Conservation (phyloP, 805 yeast genomes). For the Hanseniaspora meyeri region DNA sequence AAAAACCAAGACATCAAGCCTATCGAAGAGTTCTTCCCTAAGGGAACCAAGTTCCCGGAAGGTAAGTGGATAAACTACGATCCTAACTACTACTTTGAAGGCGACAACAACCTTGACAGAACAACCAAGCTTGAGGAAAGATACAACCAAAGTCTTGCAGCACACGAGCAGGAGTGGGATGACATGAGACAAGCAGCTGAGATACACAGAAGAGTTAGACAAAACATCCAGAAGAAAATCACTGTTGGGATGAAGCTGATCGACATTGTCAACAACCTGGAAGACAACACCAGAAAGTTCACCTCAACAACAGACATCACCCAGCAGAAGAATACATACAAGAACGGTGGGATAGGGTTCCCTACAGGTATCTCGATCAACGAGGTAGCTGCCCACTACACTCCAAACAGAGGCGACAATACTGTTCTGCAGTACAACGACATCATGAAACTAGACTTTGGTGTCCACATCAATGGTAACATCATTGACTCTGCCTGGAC, state of each 20-base stretch:
- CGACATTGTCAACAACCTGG: slow-evolving; percentile 81
- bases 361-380: slow-evolving; percentile 95
- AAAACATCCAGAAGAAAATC: slow-evolving; percentile 57
- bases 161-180: slow-evolving; percentile 48
- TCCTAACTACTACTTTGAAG: slow-evolving; percentile 24
- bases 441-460: slow-evolving; percentile 92
- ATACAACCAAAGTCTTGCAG: slow-evolving; percentile 46
- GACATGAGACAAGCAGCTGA: slow-evolving; percentile 94
- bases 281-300: slow-evolving; percentile 65
- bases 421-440: slow-evolving; percentile 71
- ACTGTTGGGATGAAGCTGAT: slow-evolving; percentile 88
- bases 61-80: slow-evolving; percentile 74
- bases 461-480: slow-evolving; percentile 89
- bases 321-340: slow-evolving; percentile 31
- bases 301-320: slow-evolving; percentile 50
- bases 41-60: slow-evolving; percentile 57
- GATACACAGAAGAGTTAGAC: slow-evolving; percentile 82
- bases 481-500: slow-evolving; percentile 95
- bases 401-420: slow-evolving; percentile 91
- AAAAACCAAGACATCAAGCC: slow-evolving; percentile 44
- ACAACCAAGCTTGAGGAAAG: slow-evolving; percentile 80
- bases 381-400: slow-evolving; percentile 94
- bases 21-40: slow-evolving; percentile 56
- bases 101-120: slow-evolving; percentile 51
- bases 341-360: slow-evolving; percentile 80